phyloP scores from a whole-genome alignment of 768 basidiomycete genomes.

The Rubroboletus satanas region DNA sequence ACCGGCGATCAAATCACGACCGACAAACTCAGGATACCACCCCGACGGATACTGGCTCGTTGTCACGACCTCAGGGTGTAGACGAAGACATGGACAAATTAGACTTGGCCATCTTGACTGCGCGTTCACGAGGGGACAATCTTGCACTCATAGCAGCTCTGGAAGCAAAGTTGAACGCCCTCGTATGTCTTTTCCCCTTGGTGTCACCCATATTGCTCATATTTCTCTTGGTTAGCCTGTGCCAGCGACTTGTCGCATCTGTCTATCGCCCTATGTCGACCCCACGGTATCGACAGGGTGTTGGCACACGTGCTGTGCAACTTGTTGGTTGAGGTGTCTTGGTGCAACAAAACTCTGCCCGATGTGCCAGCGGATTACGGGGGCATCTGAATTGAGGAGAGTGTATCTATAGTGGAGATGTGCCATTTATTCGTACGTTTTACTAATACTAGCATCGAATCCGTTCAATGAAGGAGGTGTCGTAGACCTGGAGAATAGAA shows the following conservation, averaged over 20 bases:
- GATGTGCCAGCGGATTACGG: conserved; percentile 83
- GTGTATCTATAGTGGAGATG: conserved; percentile 54
- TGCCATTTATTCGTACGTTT: neutral
- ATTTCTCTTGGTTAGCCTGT: conserved; percentile 13
- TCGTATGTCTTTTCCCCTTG: conserved; percentile 42
- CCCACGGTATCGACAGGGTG: conserved; percentile 80
- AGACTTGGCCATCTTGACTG: conserved; percentile 47
- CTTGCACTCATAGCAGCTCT: conserved; percentile 50
- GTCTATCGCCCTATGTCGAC: conserved; percentile 72
- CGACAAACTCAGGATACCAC: conserved; percentile 35
- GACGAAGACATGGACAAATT: conserved; percentile 41
- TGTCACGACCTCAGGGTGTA: neutral
- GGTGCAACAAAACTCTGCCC: conserved; percentile 81
- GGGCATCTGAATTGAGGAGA: conserved; percentile 67
- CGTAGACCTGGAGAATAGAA: conserved; percentile 1
- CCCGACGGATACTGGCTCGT: neutral
- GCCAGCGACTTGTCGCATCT: conserved; percentile 61
- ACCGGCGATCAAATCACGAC: conserved; percentile 18
- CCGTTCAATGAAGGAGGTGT: neutral
- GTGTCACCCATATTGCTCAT: conserved; percentile 28
- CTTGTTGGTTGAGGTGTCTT: conserved; percentile 82
- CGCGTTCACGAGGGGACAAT: conserved; percentile 47
- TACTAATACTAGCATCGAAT: conserved; percentile 1
- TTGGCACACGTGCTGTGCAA: conserved; percentile 82
- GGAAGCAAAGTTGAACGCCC: conserved; percentile 55